Evolutionary conservation across 192 early-diverging fungal genomes (phyloP), one percentile per base, ranked within the genome.

Genomic region (Cladochytrium replicatum): DNA sequence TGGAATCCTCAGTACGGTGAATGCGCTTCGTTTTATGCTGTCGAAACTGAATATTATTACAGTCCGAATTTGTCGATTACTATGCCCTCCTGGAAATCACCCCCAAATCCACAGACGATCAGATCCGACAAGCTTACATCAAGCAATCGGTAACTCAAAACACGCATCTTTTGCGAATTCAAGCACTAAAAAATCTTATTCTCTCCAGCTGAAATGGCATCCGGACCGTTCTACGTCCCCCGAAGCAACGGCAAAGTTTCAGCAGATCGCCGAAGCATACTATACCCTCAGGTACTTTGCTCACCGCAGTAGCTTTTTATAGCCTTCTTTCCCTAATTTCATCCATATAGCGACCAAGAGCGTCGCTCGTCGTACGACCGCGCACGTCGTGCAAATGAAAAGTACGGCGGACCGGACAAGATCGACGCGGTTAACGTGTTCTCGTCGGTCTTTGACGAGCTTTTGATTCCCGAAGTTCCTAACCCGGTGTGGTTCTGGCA

Each of bases 111-210:
- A 76, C 71, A 5, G 50, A 70, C 4, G 77, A 81, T 2, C 62
- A 85, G 45, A 83, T 90, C 43, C 75, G 86, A 54, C 67, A 78
- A n/a, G 88, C 83, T 0, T 90, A 90, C 58, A 89, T 87, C 66
- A 69, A 69, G 28, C 69, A 80, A 48, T 85, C 87, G 1, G 60
- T 64, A 48, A 24, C 32, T 52, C n/a, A 15, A 7, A 3, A 15
- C 28, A 43, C 29, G 48, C 29, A 15, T 4, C 8, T n/a, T 30
- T 79, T 32, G 60, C 58, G 32, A 0, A 19, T 22, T 6, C 27
- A 1, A 22, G 48, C 39, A 84, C 89, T 43, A 91, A 91, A 53
- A 89, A 87, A 48, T 77, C 78, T 34, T 91, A 91, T 60, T 74
- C 79, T 34, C 73, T 72, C 32, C 60, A 82, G 45, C 52, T 72